Conservation (phyloP, 2,329 filamentous ascomycete species). For the Cercospora zeae-maydis region DNA sequence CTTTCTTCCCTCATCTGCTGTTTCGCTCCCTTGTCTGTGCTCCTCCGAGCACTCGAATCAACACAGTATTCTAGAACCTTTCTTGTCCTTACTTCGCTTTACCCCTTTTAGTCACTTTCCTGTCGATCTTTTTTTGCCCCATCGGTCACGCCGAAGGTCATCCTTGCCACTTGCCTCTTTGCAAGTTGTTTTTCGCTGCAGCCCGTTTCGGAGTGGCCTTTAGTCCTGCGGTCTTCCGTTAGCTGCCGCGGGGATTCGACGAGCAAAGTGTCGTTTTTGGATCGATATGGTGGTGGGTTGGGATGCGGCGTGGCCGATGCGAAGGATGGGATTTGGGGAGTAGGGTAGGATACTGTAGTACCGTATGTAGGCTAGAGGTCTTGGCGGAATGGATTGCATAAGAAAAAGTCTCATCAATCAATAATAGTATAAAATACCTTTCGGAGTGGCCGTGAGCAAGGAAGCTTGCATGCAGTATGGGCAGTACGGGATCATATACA, state of each 20-base stretch:
- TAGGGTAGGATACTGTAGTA: too few species aligned
- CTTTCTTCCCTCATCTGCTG: not conserved
- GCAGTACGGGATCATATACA: too few species aligned
- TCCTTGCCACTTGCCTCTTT: not conserved
- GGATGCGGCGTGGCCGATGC: not conserved
- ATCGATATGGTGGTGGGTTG: not conserved
- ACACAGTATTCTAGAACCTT: too few species aligned
- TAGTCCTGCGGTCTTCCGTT: slow-evolving; percentile 10
- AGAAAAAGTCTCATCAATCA: too few species aligned
- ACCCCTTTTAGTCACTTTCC: not conserved
- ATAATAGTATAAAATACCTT: too few species aligned
- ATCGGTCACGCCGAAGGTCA: not conserved
- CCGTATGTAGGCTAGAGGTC: too few species aligned
- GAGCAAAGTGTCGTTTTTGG: not conserved
- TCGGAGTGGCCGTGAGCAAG: too few species aligned
- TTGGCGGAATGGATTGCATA: not conserved
- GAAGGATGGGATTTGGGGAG: not conserved
- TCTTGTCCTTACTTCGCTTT: not conserved
- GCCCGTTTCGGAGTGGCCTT: slow-evolving; percentile 12
- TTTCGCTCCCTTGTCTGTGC: not conserved
- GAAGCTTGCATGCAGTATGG: too few species aligned
- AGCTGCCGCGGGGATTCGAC: not conserved
- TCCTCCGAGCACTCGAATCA: not conserved
- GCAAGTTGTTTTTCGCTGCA: too few species aligned
- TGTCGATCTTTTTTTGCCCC: not conserved